phyloP scores from a whole-genome alignment of 306 rosid genomes.

The Medicago arabica region DNA sequence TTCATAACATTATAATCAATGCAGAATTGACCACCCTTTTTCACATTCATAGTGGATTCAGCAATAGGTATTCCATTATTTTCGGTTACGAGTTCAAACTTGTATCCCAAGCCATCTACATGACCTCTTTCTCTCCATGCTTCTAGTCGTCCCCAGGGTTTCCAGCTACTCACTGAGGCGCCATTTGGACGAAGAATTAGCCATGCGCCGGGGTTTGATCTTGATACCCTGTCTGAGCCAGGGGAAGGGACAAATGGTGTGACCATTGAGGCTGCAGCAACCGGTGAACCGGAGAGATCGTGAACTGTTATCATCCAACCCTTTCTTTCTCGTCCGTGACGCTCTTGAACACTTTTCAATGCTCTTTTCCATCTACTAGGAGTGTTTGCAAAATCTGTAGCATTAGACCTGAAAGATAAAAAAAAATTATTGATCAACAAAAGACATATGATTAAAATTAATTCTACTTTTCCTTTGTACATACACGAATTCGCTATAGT shows the following conservation, averaged over 20 bases:
- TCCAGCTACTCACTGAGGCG: constrained; percentile 75
- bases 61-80: constrained; percentile 71
- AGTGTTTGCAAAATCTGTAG: constrained; percentile 61
- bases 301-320: constrained; percentile 94
- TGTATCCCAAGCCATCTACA: constrained; percentile 80
- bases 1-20: constrained; percentile 59
- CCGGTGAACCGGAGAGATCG: constrained; percentile 90
- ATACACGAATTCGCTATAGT: too few species aligned
- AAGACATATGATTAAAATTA: background rate
- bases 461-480: too few species aligned
- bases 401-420: constrained; percentile 54
- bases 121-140: constrained; percentile 95
- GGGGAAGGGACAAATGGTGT: constrained; percentile 97
- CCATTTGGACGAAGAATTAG: constrained; percentile 90
- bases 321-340: constrained; percentile 76
- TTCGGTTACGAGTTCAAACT: constrained; percentile 75
- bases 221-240: constrained; percentile 73
- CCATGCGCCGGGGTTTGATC: constrained; percentile 95
- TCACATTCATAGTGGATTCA: constrained; percentile 71
- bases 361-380: constrained; percentile 73
- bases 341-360: constrained; percentile 59
- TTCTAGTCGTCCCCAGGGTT: constrained; percentile 94
- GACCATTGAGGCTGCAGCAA: constrained; percentile 88
- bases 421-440: background rate
- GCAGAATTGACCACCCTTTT: constrained; percentile 83